Percentiles rank a stretch among this genome's conserved stretches.
Conservation (phyloP, 2,329 filamentous ascomycete genomes). For the Phialophora macrospora region DNA sequence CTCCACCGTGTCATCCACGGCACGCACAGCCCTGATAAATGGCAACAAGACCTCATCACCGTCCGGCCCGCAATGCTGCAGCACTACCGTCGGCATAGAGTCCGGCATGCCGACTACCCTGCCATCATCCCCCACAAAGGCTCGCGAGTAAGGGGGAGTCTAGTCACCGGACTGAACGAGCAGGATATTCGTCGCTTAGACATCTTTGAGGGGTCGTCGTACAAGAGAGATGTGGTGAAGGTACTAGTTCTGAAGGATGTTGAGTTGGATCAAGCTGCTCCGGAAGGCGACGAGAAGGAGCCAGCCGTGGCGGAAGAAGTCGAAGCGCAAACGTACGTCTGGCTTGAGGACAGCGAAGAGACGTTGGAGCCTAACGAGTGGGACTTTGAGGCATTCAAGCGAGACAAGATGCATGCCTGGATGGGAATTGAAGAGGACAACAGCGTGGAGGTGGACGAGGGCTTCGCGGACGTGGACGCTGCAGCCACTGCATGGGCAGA, state of each 20-base stretch:
- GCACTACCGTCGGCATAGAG: slow-evolving; percentile 71
- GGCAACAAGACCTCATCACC: slow-evolving; percentile 61
- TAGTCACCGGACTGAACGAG: slow-evolving; percentile 77
- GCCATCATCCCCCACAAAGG: slow-evolving; percentile 63
- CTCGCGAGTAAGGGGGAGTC: slow-evolving; percentile 71
- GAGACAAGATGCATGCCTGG: slow-evolving; percentile 72
- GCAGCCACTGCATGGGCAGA: slow-evolving; percentile 27
- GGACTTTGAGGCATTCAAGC: slow-evolving; percentile 83
- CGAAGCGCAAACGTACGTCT: slow-evolving; percentile 69
- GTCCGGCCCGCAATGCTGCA: slow-evolving; percentile 77
- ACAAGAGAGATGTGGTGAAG: slow-evolving; percentile 59
- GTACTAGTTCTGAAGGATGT: slow-evolving; percentile 50
- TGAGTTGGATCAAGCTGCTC: slow-evolving; percentile 39
- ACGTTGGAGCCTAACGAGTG: slow-evolving; percentile 75
- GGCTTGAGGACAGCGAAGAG: slow-evolving; percentile 49
- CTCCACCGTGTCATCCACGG: slow-evolving; percentile 85
- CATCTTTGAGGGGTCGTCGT: slow-evolving; percentile 79
- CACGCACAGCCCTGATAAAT: slow-evolving; percentile 55
- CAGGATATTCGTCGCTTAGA: slow-evolving; percentile 78
- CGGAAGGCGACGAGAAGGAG: slow-evolving; percentile 42
- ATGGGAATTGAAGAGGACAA: slow-evolving; percentile 46
- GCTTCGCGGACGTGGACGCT: slow-evolving; percentile 39
- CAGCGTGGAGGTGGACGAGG: slow-evolving; percentile 47
- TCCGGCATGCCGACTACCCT: slow-evolving; percentile 76
- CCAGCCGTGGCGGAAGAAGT: slow-evolving; percentile 45